Percentiles rank a stretch among this genome's conserved stretches.
These are phyloP conservation scores for Cronartium quercuum DNA, from an alignment of 1,284 basidiomycete species.

Conservation along the genomic window DNA sequence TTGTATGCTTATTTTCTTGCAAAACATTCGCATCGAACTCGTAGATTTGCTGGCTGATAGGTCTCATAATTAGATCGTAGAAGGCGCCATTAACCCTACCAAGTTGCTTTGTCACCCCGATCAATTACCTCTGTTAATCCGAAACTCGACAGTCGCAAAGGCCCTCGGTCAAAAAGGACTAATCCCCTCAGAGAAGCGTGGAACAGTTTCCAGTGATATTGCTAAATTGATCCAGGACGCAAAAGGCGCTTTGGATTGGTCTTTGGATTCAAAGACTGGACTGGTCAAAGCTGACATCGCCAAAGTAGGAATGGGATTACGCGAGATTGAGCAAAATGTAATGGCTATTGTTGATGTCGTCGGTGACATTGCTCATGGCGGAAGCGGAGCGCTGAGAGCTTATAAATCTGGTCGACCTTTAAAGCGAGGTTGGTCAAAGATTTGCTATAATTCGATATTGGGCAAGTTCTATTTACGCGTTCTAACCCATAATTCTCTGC, in stretches of 20 bases:
- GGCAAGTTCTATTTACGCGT: not conserved
- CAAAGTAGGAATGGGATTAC: slow-evolving; percentile 20
- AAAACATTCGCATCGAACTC: no score
- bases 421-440: slow-evolving; percentile 17
- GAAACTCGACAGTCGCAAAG: slow-evolving; percentile 70
- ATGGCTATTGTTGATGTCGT: slow-evolving; percentile 4
- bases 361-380: slow-evolving; percentile 26
- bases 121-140: slow-evolving; percentile 64
- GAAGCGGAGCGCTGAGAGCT: not conserved
- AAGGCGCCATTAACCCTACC: slow-evolving; percentile 50
- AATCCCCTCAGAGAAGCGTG: slow-evolving; percentile 89
- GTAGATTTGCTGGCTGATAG: no score
- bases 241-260: slow-evolving; percentile 82
- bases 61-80: not conserved
- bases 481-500: not conserved
- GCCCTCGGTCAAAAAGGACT: slow-evolving; percentile 86
- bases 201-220: slow-evolving; percentile 85
- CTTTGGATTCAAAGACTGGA: slow-evolving; percentile 57
- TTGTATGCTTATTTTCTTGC: slow-evolving; percentile 50
- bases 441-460: not conserved
- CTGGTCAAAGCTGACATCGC: not conserved
- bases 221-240: slow-evolving; percentile 71
- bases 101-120: slow-evolving; percentile 75
- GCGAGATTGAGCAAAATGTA: slow-evolving; percentile 27
- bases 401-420: slow-evolving; percentile 33